Evolutionary conservation across 2,329 filamentous ascomycete genomes (phyloP).

Genomic region (Aspergillus hiratsukae): DNA sequence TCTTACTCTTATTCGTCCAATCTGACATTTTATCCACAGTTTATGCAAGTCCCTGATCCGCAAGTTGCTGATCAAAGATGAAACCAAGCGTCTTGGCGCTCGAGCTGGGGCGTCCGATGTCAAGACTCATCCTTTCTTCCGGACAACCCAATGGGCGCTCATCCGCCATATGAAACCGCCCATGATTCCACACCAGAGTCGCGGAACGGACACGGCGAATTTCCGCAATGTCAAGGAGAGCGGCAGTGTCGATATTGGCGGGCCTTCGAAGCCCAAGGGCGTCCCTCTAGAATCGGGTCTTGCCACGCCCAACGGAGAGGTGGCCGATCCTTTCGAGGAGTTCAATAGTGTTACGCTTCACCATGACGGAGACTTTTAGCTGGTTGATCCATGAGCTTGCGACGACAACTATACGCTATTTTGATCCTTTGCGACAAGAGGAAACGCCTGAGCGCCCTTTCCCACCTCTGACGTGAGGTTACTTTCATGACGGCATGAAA

Average conservation of each 20-base stretch:
- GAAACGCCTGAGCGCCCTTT: slow-evolving; percentile 19
- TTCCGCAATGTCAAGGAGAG: slow-evolving; percentile 98
- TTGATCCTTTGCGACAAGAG: background rate
- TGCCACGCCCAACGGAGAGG: slow-evolving; percentile 76
- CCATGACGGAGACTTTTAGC: slow-evolving; percentile 72
- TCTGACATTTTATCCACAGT: slow-evolving; percentile 46
- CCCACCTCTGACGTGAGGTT: slow-evolving; percentile 9
- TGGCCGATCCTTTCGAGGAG: slow-evolving; percentile 90
- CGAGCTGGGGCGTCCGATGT: slow-evolving; percentile 95
- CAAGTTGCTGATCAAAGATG: slow-evolving; percentile 96
- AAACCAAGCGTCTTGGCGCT: slow-evolving; percentile 86
- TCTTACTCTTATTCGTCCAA: background rate
- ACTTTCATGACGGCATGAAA: slow-evolving; percentile 32
- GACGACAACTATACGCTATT: background rate
- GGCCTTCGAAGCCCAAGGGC: slow-evolving; percentile 57
- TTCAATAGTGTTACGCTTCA: slow-evolving; percentile 98
- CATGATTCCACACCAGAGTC: slow-evolving; percentile 87
- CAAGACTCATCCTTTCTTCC: slow-evolving; percentile 94
- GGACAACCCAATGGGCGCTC: slow-evolving; percentile 91
- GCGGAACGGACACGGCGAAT: slow-evolving; percentile 89
- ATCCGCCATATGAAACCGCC: slow-evolving; percentile 97
- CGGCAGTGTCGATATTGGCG: slow-evolving; percentile 72
- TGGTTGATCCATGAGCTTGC: slow-evolving; percentile 1
- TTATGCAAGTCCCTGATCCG: slow-evolving; percentile 95
- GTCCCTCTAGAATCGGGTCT: slow-evolving; percentile 83